These are phyloP conservation scores for Boletellus deceptivus DNA, from an alignment of 1,284 basidiomycete species.

Conservation along the genomic window DNA sequence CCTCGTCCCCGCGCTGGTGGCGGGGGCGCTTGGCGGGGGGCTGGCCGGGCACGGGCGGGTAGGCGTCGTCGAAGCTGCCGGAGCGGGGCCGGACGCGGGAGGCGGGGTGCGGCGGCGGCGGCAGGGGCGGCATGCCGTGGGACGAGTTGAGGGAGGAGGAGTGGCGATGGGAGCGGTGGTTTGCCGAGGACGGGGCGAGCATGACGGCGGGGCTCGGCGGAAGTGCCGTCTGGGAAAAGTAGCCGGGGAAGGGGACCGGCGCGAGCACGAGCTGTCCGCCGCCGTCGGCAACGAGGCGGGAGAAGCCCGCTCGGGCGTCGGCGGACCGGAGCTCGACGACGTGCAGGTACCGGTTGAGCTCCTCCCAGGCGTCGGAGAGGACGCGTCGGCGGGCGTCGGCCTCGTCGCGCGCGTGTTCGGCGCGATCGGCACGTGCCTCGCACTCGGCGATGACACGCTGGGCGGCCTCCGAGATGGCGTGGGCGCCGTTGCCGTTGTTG, in stretches of 20 bases:
- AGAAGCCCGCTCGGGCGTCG: constrained; percentile 52
- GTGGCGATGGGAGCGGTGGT: constrained; percentile 22
- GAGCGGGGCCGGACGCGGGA: constrained; percentile 42
- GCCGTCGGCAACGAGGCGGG: constrained; percentile 44
- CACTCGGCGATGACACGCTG: constrained; percentile 42
- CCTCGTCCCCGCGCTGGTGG: constrained; percentile 36
- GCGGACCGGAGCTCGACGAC: constrained; percentile 44
- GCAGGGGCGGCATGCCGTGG: constrained; percentile 21
- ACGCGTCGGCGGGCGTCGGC: constrained; percentile 49
- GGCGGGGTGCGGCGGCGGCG: constrained; percentile 28
- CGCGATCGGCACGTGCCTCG: constrained; percentile 47
- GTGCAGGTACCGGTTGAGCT: constrained; percentile 50
- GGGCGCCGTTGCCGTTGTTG: constrained; percentile 17
- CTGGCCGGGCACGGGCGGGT: constrained; percentile 21
- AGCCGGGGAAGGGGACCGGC: constrained; percentile 27
- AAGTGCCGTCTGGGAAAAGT: constrained; percentile 2
- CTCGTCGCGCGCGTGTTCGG: constrained; percentile 57
- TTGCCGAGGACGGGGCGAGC: constrained; percentile 21
- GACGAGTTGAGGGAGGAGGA: constrained; percentile 24
- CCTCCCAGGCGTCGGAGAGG: constrained; percentile 52
- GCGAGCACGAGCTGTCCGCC: constrained; percentile 42
- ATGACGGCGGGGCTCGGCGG: constrained; percentile 23
- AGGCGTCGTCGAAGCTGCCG: constrained; percentile 39
- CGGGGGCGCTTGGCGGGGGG: constrained; percentile 51
- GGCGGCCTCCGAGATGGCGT: constrained; percentile 29